Conservation (phyloP, 176 grass and related monocot genomes). For the Alopecurus myosuroides region DNA sequence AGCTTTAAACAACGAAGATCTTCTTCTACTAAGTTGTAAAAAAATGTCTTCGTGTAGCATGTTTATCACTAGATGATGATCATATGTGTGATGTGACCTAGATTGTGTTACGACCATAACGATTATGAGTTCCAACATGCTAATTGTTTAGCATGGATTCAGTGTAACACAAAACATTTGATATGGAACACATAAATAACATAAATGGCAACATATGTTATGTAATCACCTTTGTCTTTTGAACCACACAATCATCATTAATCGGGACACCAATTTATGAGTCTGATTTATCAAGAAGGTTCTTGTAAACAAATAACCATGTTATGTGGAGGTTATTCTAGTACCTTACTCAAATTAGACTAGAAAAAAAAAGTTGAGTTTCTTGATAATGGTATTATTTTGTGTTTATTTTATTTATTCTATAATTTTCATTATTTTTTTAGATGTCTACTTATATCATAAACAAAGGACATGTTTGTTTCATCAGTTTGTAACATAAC, state of each 20-base stretch:
- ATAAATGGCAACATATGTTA: neutral
- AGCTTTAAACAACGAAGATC: neutral
- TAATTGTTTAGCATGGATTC: neutral
- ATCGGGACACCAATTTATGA: neutral
- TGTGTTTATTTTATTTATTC: neutral
- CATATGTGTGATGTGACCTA: neutral
- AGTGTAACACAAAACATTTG: neutral
- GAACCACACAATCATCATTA: neutral
- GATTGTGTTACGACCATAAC: neutral
- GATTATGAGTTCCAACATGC: neutral
- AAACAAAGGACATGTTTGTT: too few species aligned
- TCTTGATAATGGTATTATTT: neutral
- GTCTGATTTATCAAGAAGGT: neutral
- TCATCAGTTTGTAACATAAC: too few species aligned
- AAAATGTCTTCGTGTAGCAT: neutral
- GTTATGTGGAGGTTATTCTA: neutral
- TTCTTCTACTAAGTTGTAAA: neutral
- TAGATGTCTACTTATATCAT: neutral
- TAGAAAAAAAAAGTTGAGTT: neutral
- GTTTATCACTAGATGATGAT: neutral
- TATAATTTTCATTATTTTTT: neutral
- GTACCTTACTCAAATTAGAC: neutral
- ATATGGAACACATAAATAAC: neutral
- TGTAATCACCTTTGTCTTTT: neutral
- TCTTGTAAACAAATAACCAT: neutral